Base-by-base conservation (phyloP, 1,139 yeast genomes). In the Candida tetrigidarum region DNA sequence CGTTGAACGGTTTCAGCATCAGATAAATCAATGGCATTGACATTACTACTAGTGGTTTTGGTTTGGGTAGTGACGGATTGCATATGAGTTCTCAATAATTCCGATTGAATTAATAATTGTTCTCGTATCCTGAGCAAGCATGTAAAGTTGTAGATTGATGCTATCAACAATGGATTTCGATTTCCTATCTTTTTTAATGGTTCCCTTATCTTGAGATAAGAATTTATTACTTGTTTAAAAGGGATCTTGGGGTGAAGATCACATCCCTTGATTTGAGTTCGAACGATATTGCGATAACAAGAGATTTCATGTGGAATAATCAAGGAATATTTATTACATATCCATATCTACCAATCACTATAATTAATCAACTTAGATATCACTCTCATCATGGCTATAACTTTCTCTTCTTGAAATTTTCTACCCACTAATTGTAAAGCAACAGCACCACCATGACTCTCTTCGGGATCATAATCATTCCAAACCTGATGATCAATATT, bases 1-100 rank as follows among this genome's bases (percentile, higher is more conserved):
- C 97, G 85, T 73, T 92, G 97, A 57, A 93, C 80, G 50, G 99
- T 92, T 56, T 89, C 96, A 44, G 90, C 78, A 61, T 92, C 96
- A 48, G 88, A 81, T 64, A 93, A 79, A 64, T 95, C 96, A 56
- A 93, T 84, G 45, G 91, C 77, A 55, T 73, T 66, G 6, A 14
- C 23, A 32, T 14, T 37, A 54, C 69, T 65, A 57, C 71, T 64
- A 45, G 71, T 69, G 37, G 73, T 62, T 53, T 73, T 72, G 71
- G 64, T 55, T 57, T 80, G 88, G 45, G 78, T 76, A 45, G 84
- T 79, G 45, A 95, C 95, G 43, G 86, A 79, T 67, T 85, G 92
- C 72, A 93, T 81, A 72, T 93, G 99, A 51, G 84, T 81, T 76
- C 99, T 86, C 61, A 93, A 74, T 64, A 92, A 78, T 66, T 93